Base-by-base conservation (phyloP, 192 early-diverging fungal species). In the Umbelopsis isabellina region DNA sequence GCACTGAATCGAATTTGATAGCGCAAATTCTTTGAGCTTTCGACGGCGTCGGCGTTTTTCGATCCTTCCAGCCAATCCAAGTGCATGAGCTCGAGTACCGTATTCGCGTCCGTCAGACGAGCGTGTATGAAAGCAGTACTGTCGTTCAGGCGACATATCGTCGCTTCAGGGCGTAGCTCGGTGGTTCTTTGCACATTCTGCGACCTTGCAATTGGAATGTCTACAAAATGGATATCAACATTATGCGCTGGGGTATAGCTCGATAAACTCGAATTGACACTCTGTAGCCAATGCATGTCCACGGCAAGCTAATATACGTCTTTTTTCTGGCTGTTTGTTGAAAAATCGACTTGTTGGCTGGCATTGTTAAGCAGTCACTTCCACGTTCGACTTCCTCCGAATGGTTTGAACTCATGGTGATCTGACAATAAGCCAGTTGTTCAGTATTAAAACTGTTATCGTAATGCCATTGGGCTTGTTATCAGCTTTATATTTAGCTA, bases 271-370 rank as follows among this genome's bases (percentile, higher is more conserved):
- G 55, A 61, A 18, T 61, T 25, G 33, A 61, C 55, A 25, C 23
- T 35, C 18, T 61, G 55, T 30, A 61, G 30, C 55, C 55, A 61
- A 30, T 35, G 55, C 55, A 61, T 61, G 27, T 61, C 55, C 15
- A 61, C 27, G 10, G 21, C 22, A 25, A 21, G 51, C 51, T 22
- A 52, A 13, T 20, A 52, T 9, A 21, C 2, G 21, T 52, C 11
- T 9, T 22, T 22, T 52, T 23, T 52, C 51, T 18, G 50, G 21
- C 22, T 21, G 21, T 23, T 25, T 21, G 23, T 9, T 21, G 51
- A 41, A 41, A 41, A 41, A 4, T 41, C 37, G 10, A 21, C 48
- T 16, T 20, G 48, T 49, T 49, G 48, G 48, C 15, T 41, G 48
- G 20, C 15, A 49, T 20, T 49, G 55, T 1, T 30, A 33, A 61